Percentiles rank a stretch among this genome's conserved stretches.
These are phyloP conservation scores for Malassezia obtusa DNA, from an alignment of 1,284 basidiomycete species.

Conservation along the genomic window DNA sequence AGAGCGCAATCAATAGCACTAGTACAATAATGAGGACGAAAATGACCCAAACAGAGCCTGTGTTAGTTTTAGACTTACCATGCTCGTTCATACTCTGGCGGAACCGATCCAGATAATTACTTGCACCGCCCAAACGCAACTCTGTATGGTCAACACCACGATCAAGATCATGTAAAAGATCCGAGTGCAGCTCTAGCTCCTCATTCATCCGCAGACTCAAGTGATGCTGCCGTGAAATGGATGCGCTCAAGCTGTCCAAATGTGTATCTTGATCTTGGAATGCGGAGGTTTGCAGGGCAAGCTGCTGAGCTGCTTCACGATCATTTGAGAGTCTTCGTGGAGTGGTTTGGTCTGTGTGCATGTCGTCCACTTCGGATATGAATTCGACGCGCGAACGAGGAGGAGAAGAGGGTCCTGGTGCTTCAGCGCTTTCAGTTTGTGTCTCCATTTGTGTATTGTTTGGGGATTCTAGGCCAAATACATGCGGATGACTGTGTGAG, in stretches of 20 bases:
- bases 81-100: slow-evolving; percentile 33
- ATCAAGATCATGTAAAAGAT: slow-evolving; percentile 33
- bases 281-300: slow-evolving; percentile 22
- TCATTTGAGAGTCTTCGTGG: neutral
- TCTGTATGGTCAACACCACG: slow-evolving; percentile 31
- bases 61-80: slow-evolving; percentile 22
- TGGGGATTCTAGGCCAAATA: neutral
- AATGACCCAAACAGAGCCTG: slow-evolving; percentile 28
- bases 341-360: neutral
- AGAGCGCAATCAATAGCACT: slow-evolving; percentile 33
- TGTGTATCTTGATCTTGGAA: slow-evolving; percentile 35
- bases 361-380: neutral
- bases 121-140: slow-evolving; percentile 31
- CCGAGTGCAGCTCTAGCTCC: slow-evolving; percentile 40
- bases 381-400: neutral
- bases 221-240: slow-evolving; percentile 38
- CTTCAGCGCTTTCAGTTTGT: neutral
- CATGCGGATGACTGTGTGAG: slow-evolving; percentile 4
- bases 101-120: slow-evolving; percentile 28
- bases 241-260: slow-evolving; percentile 32
- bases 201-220: slow-evolving; percentile 44
- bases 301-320: neutral
- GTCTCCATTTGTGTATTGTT: too few species aligned
- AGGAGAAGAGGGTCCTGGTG: neutral
- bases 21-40: slow-evolving; percentile 32